phyloP scores from a whole-genome alignment of 495 filamentous ascomycete species.

The Neurospora hispaniola region DNA sequence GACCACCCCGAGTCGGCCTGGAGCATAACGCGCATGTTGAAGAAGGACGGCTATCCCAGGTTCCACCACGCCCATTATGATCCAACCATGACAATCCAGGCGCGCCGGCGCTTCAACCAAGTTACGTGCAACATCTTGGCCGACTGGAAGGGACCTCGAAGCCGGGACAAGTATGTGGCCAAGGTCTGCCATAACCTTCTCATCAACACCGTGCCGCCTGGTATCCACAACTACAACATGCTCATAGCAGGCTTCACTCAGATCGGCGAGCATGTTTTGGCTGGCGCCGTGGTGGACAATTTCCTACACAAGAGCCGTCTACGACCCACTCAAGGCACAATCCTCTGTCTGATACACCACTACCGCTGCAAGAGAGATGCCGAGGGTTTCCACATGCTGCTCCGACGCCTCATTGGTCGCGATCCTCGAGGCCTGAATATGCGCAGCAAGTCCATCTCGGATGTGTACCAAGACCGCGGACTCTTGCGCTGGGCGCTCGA shows the following conservation, averaged over 20 bases:
- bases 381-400: constrained; percentile 27
- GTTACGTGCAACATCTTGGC: constrained; percentile 24
- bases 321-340: constrained; percentile 43
- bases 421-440: constrained; percentile 17
- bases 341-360: constrained; percentile 44
- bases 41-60: constrained; percentile 25
- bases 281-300: constrained; percentile 42
- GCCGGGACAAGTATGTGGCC: constrained; percentile 26
- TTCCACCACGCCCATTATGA: constrained; percentile 20
- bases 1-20: constrained; percentile 20
- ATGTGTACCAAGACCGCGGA: neutral
- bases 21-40: constrained; percentile 18
- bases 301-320: constrained; percentile 37
- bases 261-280: constrained; percentile 38
- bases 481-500: constrained; percentile 12
- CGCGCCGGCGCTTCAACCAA: constrained; percentile 22
- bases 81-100: neutral
- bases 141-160: constrained; percentile 9
- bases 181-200: constrained; percentile 62
- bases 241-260: constrained; percentile 49
- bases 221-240: constrained; percentile 54
- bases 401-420: constrained; percentile 27
- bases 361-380: constrained; percentile 33
- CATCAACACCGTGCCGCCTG: constrained; percentile 43
- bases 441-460: constrained; percentile 5